These are phyloP conservation scores for Ogataea polymorpha DNA, from an alignment of 805 yeast species.

Conservation along the genomic window DNA sequence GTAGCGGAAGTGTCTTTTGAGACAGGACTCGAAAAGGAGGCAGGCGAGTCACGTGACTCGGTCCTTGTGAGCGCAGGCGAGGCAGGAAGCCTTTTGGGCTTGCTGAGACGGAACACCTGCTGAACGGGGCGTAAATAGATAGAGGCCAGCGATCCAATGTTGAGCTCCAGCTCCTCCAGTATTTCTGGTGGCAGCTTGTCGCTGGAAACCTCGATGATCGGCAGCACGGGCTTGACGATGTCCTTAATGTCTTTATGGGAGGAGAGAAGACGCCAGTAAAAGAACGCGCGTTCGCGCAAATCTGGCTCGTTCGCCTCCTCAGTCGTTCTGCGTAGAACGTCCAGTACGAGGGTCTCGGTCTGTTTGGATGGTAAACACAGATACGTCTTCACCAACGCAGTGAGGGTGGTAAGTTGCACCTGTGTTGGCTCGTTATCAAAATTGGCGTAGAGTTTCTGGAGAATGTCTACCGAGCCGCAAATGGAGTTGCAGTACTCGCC, in stretches of 20 bases:
- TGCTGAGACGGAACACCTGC: constrained; percentile 71
- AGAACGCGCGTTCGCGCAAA: constrained; percentile 76
- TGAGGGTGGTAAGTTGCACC: constrained; percentile 70
- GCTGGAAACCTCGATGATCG: constrained; percentile 61
- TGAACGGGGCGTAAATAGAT: constrained; percentile 79
- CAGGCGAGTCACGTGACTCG: constrained; percentile 7
- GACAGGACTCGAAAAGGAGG: constrained; percentile 6
- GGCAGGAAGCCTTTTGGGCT: constrained; percentile 43
- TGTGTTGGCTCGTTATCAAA: constrained; percentile 66
- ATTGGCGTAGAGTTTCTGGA: constrained; percentile 41
- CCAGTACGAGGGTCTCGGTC: constrained; percentile 56
- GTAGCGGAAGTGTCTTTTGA: constrained; percentile 7
- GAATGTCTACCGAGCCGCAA: constrained; percentile 37
- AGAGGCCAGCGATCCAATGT: constrained; percentile 79
- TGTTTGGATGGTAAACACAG: constrained; percentile 36
- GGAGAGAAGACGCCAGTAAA: constrained; percentile 81
- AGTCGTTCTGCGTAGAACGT: constrained; percentile 62
- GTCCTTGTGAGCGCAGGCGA: constrained; percentile 43
- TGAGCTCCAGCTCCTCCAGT: constrained; percentile 77
- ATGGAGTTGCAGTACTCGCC: constrained; percentile 64
- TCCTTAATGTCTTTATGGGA: constrained; percentile 39
- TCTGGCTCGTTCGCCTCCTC: constrained; percentile 81
- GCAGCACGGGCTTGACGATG: constrained; percentile 59
- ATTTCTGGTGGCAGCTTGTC: constrained; percentile 67
- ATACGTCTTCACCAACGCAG: constrained; percentile 71